phyloP scores from a whole-genome alignment of 1,284 basidiomycete genomes.

The Inonotus obliquus region DNA sequence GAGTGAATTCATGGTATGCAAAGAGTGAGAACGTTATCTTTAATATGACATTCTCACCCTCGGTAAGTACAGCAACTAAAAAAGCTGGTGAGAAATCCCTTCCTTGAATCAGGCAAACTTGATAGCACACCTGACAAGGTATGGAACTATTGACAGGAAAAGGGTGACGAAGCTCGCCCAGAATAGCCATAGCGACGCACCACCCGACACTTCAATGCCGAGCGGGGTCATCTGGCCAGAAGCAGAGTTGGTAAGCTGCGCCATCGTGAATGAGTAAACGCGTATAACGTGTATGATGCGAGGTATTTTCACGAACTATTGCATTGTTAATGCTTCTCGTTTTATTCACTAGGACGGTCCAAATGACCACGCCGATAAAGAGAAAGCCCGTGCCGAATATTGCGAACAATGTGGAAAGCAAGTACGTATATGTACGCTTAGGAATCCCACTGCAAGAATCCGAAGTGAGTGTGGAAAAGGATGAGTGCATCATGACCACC shows the following conservation, averaged over 20 bases:
- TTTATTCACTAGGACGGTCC: slow-evolving; percentile 71
- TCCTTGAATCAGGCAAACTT: neutral
- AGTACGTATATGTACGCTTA: slow-evolving; percentile 61
- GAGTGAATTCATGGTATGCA: neutral
- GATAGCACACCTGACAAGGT: slow-evolving; percentile 52
- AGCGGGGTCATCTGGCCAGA: slow-evolving; percentile 37
- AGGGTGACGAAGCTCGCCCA: slow-evolving; percentile 71
- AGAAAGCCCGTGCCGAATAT: slow-evolving; percentile 56
- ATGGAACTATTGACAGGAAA: slow-evolving; percentile 59
- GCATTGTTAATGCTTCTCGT: slow-evolving; percentile 50
- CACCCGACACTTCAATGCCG: slow-evolving; percentile 59
- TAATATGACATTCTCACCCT: slow-evolving; percentile 36
- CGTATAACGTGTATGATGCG: neutral
- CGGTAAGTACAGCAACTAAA: slow-evolving; percentile 65
- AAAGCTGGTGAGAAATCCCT: neutral
- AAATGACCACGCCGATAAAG: slow-evolving; percentile 66
- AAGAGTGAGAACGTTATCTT: neutral
- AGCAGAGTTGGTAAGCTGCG: slow-evolving; percentile 30
- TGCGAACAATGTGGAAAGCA: slow-evolving; percentile 60
- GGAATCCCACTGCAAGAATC: slow-evolving; percentile 52
- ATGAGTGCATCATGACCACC: slow-evolving; percentile 31
- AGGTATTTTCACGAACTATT: slow-evolving; percentile 12
- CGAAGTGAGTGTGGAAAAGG: neutral
- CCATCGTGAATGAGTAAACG: neutral
- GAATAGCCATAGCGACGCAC: slow-evolving; percentile 54